Percentiles rank a stretch among this genome's conserved stretches.
Conservation (phyloP, 805 yeast genomes). For the Starmerella asiatica region DNA sequence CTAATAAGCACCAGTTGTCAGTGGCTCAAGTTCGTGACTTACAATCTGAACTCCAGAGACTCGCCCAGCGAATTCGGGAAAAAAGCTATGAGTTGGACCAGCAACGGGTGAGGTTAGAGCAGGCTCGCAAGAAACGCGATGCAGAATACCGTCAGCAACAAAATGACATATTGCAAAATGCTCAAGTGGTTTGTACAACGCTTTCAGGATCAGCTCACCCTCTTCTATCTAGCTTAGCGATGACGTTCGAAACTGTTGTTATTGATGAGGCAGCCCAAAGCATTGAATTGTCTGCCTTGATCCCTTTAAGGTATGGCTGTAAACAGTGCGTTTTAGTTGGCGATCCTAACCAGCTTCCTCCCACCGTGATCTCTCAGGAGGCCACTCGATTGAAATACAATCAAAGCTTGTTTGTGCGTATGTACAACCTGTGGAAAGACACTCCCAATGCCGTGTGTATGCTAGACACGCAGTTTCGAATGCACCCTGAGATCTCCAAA, state of each 20-base stretch:
- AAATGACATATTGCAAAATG: slow-evolving; percentile 51
- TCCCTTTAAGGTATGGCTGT: slow-evolving; percentile 86
- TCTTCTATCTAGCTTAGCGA: slow-evolving; percentile 56
- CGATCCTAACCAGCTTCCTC: slow-evolving; percentile 96
- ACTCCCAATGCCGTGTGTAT: slow-evolving; percentile 40
- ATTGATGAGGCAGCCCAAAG: slow-evolving; percentile 97
- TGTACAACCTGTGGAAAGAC: slow-evolving; percentile 53
- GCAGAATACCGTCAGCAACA: slow-evolving; percentile 64
- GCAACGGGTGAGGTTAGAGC: slow-evolving; percentile 58
- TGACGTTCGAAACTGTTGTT: slow-evolving; percentile 77
- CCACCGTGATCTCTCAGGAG: slow-evolving; percentile 81
- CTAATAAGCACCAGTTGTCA: slow-evolving; percentile 3
- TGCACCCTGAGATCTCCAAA: slow-evolving; percentile 83
- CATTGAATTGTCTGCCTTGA: slow-evolving; percentile 81
- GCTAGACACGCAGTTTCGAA: slow-evolving; percentile 86
- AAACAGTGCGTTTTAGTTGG: slow-evolving; percentile 91
- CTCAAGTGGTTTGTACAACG: slow-evolving; percentile 83
- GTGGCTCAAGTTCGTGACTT: slow-evolving; percentile 23
- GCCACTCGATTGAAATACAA: slow-evolving; percentile 74
- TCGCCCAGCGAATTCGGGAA: slow-evolving; percentile 50
- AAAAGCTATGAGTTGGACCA: slow-evolving; percentile 64
- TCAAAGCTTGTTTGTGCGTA: slow-evolving; percentile 84
- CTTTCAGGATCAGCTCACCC: slow-evolving; percentile 92
- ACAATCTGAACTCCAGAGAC: slow-evolving; percentile 38
- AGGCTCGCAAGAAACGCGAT: slow-evolving; percentile 61